Base-by-base conservation (phyloP, 345 rosid genomes). In the Lepidium aucheri region DNA sequence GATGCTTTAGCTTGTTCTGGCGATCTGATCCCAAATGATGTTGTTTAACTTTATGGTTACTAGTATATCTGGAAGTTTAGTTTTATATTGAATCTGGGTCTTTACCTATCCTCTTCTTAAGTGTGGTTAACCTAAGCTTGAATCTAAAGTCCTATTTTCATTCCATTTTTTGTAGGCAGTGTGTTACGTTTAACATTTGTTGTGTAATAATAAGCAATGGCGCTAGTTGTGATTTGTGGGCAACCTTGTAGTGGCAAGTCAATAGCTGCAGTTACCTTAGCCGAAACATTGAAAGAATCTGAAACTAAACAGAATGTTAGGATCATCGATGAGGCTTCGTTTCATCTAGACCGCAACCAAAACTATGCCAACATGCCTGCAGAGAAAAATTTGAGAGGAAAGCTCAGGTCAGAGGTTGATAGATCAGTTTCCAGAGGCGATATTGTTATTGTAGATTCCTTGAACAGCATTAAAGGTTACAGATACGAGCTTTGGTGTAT, bases 221-320 rank as follows among this genome's bases (percentile, higher is more conserved):
- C 96, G 9, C 77, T 94, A 79, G 90, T 88, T 76, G 96, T 94
- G 64, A 82, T 87, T 35, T 91, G 93, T 70, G 96, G 99, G 70
- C 96, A 95, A 74, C 97, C 95, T 14, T 84, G 99, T 73, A 89
- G 99, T 46, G 97, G 96, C 41, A 95, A 95, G 71, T 95, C 97
- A 0, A 74, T 57, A 3, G 95, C 91, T 28, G 90, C 89, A 4
- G 46, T 63, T 32, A 81, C 83, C 72, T 79, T 95, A 15, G 80
- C 80, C 4, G 90, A 86, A 77, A 73, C 88, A 33, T 80, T 95
- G 40, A 83, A 71, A 75, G 91, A 85, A 53, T 83, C 86, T 0
- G 96, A 91, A 22, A 77, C 83, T 0, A 91, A 81, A 33, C 85
- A 82, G 11, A 68, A 63, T 1, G 81, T 86, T 12, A 84, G 90